phyloP scores from a whole-genome alignment of 306 rosid species.

The Castanea sativa region DNA sequence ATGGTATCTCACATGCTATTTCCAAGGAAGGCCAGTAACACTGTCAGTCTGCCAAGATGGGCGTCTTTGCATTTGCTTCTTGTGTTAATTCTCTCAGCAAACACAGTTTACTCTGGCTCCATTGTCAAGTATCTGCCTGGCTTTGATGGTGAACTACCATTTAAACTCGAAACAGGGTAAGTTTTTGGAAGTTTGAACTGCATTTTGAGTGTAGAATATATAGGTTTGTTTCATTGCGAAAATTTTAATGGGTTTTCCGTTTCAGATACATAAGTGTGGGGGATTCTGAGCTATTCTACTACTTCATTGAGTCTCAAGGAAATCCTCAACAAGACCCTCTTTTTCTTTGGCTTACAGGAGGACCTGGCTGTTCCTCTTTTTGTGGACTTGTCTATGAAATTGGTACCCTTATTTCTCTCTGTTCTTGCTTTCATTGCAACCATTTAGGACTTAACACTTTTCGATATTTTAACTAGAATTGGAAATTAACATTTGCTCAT shows the following conservation, averaged over 20 bases:
- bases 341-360: conserved; percentile 24
- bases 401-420: not conserved
- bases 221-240: not conserved
- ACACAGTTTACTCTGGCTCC: not conserved
- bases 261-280: conserved; percentile 17
- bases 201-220: not conserved
- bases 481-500: too few species aligned
- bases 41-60: not conserved
- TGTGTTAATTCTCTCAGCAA: not conserved
- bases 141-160: conserved; percentile 17
- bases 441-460: too few species aligned
- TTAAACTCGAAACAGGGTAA: conserved; percentile 15
- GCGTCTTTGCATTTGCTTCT: not conserved
- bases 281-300: conserved; percentile 20
- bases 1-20: not conserved
- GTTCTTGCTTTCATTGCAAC: too few species aligned
- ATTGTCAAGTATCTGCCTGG: conserved; percentile 8
- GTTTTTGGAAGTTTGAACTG: not conserved
- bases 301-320: conserved; percentile 18
- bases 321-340: conserved; percentile 25
- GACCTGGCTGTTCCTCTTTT: conserved; percentile 25
- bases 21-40: not conserved
- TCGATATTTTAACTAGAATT: too few species aligned
- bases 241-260: not conserved
- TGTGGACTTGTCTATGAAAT: conserved; percentile 14